Base-by-base conservation (phyloP, 306 rosid species). In the Rosa multiflora region DNA sequence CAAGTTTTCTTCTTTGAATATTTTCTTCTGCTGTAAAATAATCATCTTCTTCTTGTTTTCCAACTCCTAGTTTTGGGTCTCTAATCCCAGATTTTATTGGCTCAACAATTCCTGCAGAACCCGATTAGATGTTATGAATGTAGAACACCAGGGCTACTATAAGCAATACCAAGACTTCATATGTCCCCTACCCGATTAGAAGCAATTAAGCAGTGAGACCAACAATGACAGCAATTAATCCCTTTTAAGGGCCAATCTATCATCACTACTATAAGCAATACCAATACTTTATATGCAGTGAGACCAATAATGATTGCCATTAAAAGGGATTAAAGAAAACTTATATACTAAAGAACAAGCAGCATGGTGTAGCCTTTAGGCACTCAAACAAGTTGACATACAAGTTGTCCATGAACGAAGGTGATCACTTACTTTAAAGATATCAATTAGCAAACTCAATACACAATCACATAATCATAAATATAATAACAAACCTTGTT, bases 11-110 rank as follows among this genome's bases (percentile, higher is more conserved):
- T 20, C 99, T 82, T 86, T 92, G 93, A 75, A 95, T 89, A 81
- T 94, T 95, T 89, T 92, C 97, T 83, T 92, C 99, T 42, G 99
- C 96, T n/a, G 99, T 95, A 81, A 89, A 95, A 86, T 85, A 95
- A 76, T 92, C 97, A 61, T 95, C 99, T 74, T 94, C 95, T 82
- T 94, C 97, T 86, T 91, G 99, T 85, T 95, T 92, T 42, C 98
- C 99, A 67, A 95, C 76, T 21, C 99, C 99, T 62, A 94, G 80
- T 77, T 91, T 91, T 68, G 99, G 89, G 85, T 94, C 99, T 87
- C 99, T 92, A 39, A 92, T 92, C 75, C 97, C 98, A 80, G 99
- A 92, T 84, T 91, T 92, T 77, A 94, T 92, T 71, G 99, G 97
- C 82, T 94, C 97, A 82, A 32, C 78, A 43, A 94, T 94, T 78